phyloP scores from a whole-genome alignment of 441 rosid species.

The Erysimum cheiri region DNA sequence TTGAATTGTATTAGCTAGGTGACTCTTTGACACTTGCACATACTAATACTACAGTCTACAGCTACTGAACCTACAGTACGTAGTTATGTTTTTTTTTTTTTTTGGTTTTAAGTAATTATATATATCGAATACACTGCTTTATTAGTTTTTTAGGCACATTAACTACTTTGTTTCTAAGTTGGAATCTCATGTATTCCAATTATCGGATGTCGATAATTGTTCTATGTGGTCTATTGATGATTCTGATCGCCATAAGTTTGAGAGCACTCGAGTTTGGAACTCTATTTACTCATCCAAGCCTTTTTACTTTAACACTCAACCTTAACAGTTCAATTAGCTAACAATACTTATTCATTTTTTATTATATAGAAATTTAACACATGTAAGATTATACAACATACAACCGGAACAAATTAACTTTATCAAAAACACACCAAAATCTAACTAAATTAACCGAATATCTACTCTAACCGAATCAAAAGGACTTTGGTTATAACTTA shows the following conservation, averaged over 20 bases:
- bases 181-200: not conserved
- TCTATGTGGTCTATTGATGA: no score
- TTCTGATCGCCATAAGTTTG: not conserved
- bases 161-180: not conserved
- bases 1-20: not conserved
- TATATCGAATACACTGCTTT: not conserved
- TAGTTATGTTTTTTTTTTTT: no score
- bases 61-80: not conserved
- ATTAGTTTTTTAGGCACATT: not conserved
- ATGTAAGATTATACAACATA: not conserved
- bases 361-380: not conserved
- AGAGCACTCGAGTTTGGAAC: not conserved
- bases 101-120: not conserved
- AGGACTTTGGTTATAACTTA: not conserved
- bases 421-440: not conserved
- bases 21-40: not conserved
- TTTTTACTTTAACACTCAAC: no score
- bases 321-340: not conserved
- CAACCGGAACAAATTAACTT: not conserved
- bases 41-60: conserved; percentile 5
- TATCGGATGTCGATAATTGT: not conserved
- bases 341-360: not conserved
- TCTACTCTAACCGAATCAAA: no score
- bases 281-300: no score
- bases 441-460: not conserved